Evolutionary conservation across 371 early-diverging fungal genomes (phyloP).

Genomic region (Hamiltosporidium magnivora): DNA sequence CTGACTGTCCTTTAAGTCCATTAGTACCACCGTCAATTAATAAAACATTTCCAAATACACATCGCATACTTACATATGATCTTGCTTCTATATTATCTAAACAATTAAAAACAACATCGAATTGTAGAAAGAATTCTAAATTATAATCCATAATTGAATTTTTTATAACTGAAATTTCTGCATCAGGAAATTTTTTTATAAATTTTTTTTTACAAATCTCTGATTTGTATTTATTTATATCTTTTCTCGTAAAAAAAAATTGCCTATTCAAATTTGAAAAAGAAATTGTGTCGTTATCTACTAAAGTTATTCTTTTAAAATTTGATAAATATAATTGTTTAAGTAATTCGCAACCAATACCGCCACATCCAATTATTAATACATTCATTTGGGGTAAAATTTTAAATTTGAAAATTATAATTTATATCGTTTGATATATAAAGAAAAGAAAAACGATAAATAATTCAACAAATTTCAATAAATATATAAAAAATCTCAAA

Average conservation of each 20-base stretch:
- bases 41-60: conserved; percentile 13
- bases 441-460: too few species aligned
- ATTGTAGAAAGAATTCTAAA: conserved; percentile 37
- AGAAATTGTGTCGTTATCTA: conserved; percentile 53
- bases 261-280: conserved; percentile 55
- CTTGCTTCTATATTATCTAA: conserved; percentile 50
- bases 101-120: conserved; percentile 46
- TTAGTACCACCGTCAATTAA: conserved; percentile 52
- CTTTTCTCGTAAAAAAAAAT: conserved; percentile 37
- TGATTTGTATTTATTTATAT: conserved; percentile 47
- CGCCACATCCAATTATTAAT: conserved; percentile 29
- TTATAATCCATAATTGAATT: conserved; percentile 6
- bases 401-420: too few species aligned
- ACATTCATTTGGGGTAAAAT: too few species aligned
- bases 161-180: conserved; percentile 1
- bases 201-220: conserved; percentile 2
- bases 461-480: too few species aligned
- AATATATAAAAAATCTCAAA: too few species aligned
- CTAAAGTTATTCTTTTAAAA: conserved; percentile 21
- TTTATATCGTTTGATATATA: too few species aligned
- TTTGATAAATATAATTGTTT: conserved; percentile 27
- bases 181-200: not conserved
- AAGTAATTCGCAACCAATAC: conserved; percentile 52
- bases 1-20: conserved; percentile 49
- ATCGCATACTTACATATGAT: conserved; percentile 42